Evolutionary conservation across 2,329 filamentous ascomycete genomes (phyloP), one percentile per base, ranked within the genome.

Genomic region (Alternaria sp.): DNA sequence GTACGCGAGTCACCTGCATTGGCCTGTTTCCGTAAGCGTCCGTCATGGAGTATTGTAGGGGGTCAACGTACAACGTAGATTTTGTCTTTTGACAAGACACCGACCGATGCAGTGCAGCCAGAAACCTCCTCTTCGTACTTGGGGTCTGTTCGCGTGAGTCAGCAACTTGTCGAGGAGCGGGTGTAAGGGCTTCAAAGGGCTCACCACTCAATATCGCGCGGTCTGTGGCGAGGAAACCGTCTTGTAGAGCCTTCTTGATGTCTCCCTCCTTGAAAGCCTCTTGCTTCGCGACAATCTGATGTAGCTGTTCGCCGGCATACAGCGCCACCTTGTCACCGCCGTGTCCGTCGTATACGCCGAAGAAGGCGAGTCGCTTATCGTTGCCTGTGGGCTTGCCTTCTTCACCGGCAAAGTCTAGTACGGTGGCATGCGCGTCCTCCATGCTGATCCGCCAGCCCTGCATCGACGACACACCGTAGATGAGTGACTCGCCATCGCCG

Each of bases 381-480:
- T 90, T 86, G 53, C 87, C 85, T 57, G 88, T 88, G 71, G 90
- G 71, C 67, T 86, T 84, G 64, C 84, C 82, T 61, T 76, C 78
- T 36, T 81, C 81, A 71, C 82, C 82, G 63, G 85, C 83, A 63
- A 98, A 88, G 81, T 98, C 92, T 78, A 99, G 91, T 54, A 98
- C 84, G 57, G 92, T 87, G 64, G 92, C 92, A 83, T 99, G 95
- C 66, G 95, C 90, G 80, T 99, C 95, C 81, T 99, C 95, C 95
- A 99, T 99, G 85, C 92, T 97, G 83, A 99, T 98, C 84, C 95
- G 92, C 95, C 95, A 99, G 85, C 95, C 95, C 83, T 99, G 95
- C 95, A 99, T 99, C 82, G 93, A 93, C 69, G 95, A 99, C 69
- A 98, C 89, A 78, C 95, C 95, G 81, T 92, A 99, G 78, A 95